These are phyloP conservation scores for Kodamaea derodonti DNA, from an alignment of 1,139 yeast species.

Conservation along the genomic window DNA sequence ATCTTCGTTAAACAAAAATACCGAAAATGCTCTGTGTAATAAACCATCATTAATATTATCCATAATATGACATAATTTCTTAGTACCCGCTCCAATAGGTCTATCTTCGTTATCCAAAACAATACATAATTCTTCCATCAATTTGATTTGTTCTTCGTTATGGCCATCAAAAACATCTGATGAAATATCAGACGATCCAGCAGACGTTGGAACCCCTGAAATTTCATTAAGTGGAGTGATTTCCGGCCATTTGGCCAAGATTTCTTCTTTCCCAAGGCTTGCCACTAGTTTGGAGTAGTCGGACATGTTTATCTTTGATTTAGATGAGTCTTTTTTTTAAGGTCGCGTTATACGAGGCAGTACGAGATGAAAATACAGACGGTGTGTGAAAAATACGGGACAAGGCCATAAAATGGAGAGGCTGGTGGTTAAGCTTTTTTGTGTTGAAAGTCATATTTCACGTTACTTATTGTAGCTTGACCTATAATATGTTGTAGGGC, in stretches of 20 bases:
- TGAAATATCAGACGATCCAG: constrained; percentile 20
- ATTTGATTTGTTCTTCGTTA: constrained; percentile 87
- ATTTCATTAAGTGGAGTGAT: constrained; percentile 51
- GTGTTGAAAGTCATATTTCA: too few species aligned
- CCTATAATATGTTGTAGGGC: too few species aligned
- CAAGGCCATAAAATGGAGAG: too few species aligned
- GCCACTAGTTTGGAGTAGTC: constrained; percentile 53
- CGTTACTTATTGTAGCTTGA: too few species aligned
- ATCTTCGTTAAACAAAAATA: constrained; percentile 78
- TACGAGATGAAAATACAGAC: too few species aligned
- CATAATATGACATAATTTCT: constrained; percentile 90
- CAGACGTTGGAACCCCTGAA: constrained; percentile 43
- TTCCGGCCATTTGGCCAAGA: constrained; percentile 60
- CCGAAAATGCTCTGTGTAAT: constrained; percentile 93
- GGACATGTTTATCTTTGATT: constrained; percentile 12
- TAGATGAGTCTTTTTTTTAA: not conserved
- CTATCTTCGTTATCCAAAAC: constrained; percentile 83
- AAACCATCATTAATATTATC: constrained; percentile 79
- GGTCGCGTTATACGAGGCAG: not conserved
- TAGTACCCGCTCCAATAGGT: constrained; percentile 92
- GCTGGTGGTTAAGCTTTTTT: too few species aligned
- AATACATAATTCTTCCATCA: constrained; percentile 96
- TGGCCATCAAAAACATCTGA: constrained; percentile 66
- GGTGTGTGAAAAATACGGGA: too few species aligned
- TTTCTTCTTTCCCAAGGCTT: constrained; percentile 43